A percentile compares a stretch with the other conserved stretches of the same genome.
phyloP scores from a whole-genome alignment of 202 grass and related monocot species.

The Saccharum hybrid region DNA sequence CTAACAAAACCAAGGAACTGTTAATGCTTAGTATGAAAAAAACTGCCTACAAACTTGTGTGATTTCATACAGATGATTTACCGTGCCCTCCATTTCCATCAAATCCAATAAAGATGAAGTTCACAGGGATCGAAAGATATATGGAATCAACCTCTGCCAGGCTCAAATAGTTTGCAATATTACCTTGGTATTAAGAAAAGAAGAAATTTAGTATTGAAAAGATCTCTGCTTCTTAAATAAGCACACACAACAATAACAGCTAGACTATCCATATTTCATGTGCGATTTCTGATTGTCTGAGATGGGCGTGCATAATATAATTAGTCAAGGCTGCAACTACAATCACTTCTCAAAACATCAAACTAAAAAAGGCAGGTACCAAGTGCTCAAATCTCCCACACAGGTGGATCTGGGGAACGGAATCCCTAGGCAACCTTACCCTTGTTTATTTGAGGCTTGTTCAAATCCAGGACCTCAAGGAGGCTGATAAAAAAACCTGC shows the following conservation, averaged over 20 bases:
- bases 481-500: neutral
- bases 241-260: conserved; percentile 34
- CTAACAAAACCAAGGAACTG: conserved; percentile 44
- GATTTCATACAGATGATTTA: conserved; percentile 49
- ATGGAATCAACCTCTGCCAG: conserved; percentile 84
- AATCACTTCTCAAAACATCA: conserved; percentile 3
- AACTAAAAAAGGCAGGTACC: neutral
- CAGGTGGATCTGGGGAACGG: too few species aligned
- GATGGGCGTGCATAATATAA: conserved; percentile 11
- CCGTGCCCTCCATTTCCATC: conserved; percentile 92
- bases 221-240: conserved; percentile 20
- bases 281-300: neutral
- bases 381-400: neutral
- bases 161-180: conserved; percentile 78
- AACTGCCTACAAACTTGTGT: conserved; percentile 12
- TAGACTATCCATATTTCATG: conserved; percentile 1
- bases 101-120: conserved; percentile 97
- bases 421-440: too few species aligned
- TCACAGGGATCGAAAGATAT: conserved; percentile 90
- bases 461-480: neutral
- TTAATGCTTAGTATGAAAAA: conserved; percentile 29
- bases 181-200: conserved; percentile 57
- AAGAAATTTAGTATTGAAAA: conserved; percentile 29
- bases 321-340: conserved; percentile 9
- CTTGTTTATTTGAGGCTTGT: neutral